Evolutionary conservation across 305 asterid genomes (phyloP), one percentile per base, ranked within the genome.

Genomic region (Salvia sclarea): DNA sequence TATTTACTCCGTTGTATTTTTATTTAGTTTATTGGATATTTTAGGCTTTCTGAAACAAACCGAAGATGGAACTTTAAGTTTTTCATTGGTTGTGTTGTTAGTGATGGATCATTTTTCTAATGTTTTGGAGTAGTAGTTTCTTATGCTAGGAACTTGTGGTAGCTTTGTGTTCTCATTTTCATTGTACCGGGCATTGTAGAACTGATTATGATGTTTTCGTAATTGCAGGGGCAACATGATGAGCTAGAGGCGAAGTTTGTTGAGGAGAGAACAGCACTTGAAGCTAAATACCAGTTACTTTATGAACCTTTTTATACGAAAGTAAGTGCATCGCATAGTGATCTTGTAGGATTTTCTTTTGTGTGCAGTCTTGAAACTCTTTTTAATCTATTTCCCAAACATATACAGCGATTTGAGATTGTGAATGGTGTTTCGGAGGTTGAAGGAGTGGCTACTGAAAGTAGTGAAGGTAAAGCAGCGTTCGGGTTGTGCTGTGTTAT

Each of bases 391-490:
- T 33, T 57, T 69, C 13, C 37, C 10, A 7, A 66, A 47, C 22
- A 8, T 73, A 47, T 70, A 75, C 90, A 91, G 96, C 83, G 97
- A 49, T 88, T 48, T 33, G 88, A 88, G 60, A 86, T 91, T 73
- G 97, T 88, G 49, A 91, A 79, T 63, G 97, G 92, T 50, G 72
- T 82, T 64, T 80, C 68, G 74, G 96, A 91, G 70, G 95, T 86
- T 61, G 95, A 85, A 71, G 93, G 93, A 56, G 82, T 77, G 72
- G 61, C 80, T 58, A 89, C 78, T 30, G 66, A 71, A 68, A 78
- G 45, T 31, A 80, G 73, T 49, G 86, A 68, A 76, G 96, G 89
- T 90, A 74, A 38, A 70, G 18, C 41, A 35, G 22, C 12, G 38
- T 38, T 49, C 53, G 31, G 52, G 53, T 14, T 64, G 8, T 3